phyloP scores from a whole-genome alignment of 2,329 filamentous ascomycete species.

The Epicoccum nigrum region DNA sequence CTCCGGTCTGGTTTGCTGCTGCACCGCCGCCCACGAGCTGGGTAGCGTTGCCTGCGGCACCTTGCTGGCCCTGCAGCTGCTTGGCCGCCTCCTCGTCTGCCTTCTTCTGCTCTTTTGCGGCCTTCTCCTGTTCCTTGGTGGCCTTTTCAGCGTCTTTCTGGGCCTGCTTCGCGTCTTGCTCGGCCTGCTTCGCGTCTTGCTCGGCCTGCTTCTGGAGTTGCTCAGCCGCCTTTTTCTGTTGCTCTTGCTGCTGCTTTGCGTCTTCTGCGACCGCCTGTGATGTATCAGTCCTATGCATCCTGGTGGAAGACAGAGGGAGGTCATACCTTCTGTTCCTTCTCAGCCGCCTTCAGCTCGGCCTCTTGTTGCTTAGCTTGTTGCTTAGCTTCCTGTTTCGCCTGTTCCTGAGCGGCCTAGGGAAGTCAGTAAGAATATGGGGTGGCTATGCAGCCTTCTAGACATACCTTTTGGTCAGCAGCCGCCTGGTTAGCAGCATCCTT shows the following conservation, averaged over 20 bases:
- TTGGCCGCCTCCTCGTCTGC: constrained; percentile 10
- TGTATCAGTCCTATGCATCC: neutral
- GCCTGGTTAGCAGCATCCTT: constrained; percentile 12
- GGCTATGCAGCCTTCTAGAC: neutral
- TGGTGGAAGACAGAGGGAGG: neutral
- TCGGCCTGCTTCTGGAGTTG: constrained; percentile 4
- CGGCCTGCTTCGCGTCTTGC: constrained; percentile 12
- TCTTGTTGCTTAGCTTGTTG: constrained; percentile 1
- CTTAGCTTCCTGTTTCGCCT: neutral
- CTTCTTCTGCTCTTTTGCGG: constrained; percentile 9
- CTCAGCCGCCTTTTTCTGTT: no score
- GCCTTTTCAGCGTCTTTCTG: constrained; percentile 10
- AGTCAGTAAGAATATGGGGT: neutral
- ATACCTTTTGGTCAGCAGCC: neutral
- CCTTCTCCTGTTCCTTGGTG: constrained; percentile 12
- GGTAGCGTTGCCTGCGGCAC: constrained; percentile 9
- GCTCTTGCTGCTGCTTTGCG: neutral
- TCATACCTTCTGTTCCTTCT: constrained; percentile 1
- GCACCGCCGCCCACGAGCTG: constrained; percentile 5
- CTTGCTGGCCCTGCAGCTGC: constrained; percentile 7
- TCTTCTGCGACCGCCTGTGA: neutral
- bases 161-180: constrained; percentile 10
- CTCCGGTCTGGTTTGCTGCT: constrained; percentile 7
- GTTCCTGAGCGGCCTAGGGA: neutral
- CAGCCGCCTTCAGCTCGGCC: neutral